Evolutionary conservation across 2,329 filamentous ascomycete genomes (phyloP).

Genomic region (Shiraia bambusicola): DNA sequence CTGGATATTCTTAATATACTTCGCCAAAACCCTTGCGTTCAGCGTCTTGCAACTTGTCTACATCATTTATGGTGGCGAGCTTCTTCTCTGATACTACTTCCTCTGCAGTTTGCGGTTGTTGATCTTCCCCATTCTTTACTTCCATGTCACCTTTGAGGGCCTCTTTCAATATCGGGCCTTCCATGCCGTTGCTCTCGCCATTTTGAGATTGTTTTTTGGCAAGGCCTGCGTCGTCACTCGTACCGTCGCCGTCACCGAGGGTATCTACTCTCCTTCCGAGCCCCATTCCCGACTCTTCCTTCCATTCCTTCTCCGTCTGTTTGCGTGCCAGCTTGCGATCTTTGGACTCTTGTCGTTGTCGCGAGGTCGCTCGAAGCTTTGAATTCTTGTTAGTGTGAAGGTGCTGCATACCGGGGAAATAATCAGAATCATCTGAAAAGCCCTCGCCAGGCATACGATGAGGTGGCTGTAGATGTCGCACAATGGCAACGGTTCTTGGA

Average conservation of each 20-base stretch:
- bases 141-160: conserved; percentile 39
- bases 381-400: conserved; percentile 16
- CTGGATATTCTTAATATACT: conserved; percentile 27
- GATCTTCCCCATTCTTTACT: conserved; percentile 32
- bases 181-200: conserved; percentile 8
- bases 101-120: conserved; percentile 19
- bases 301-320: conserved; percentile 45
- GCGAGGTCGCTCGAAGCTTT: conserved; percentile 28
- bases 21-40: conserved; percentile 36
- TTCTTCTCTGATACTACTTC: conserved; percentile 16
- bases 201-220: not conserved
- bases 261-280: conserved; percentile 48
- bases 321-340: conserved; percentile 39
- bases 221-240: conserved; percentile 20
- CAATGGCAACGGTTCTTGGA: conserved; percentile 32
- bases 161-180: conserved; percentile 32
- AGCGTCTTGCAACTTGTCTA: conserved; percentile 33
- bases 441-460: conserved; percentile 36
- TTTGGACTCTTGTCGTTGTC: conserved; percentile 35
- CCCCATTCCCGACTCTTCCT: conserved; percentile 52
- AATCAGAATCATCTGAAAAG: conserved; percentile 47
- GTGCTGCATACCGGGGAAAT: conserved; percentile 43
- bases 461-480: conserved; percentile 39
- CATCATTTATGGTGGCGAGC: conserved; percentile 21
- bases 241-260: conserved; percentile 45